A percentile compares a stretch with the other conserved stretches of the same genome.
phyloP scores from a whole-genome alignment of 768 basidiomycete species.

The Pilatotrama ljubarskyi region DNA sequence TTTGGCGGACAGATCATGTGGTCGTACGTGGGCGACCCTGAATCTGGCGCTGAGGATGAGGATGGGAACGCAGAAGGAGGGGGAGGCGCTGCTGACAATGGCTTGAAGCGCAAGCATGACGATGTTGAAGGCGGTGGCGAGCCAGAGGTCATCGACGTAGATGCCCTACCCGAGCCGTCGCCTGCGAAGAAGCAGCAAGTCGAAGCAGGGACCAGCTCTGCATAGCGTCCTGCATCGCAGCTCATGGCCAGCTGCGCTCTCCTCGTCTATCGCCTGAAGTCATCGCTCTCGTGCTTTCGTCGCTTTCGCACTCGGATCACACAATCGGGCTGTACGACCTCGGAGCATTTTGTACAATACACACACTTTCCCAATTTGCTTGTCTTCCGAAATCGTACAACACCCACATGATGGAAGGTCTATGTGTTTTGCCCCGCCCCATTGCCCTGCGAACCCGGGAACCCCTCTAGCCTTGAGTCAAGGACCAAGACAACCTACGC shows the following conservation, averaged over 20 bases:
- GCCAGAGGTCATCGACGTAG: neutral
- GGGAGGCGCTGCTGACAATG: neutral
- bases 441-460: no score
- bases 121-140: neutral
- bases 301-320: no score
- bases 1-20: no score
- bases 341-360: neutral
- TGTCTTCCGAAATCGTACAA: neutral
- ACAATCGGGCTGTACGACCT: no score
- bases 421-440: no score
- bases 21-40: no score
- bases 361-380: no score
- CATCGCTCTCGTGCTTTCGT: neutral
- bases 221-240: neutral
- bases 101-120: conserved; percentile 16
- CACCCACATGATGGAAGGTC: neutral
- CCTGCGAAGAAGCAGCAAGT: conserved; percentile 10
- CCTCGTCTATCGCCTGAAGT: neutral
- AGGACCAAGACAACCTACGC: neutral
- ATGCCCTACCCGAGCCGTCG: neutral
- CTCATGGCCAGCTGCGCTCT: neutral
- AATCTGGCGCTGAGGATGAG: no score
- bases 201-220: neutral
- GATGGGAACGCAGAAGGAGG: neutral
- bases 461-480: neutral